phyloP scores from a whole-genome alignment of 495 filamentous ascomycete genomes.

The Cenococcum geophilum region DNA sequence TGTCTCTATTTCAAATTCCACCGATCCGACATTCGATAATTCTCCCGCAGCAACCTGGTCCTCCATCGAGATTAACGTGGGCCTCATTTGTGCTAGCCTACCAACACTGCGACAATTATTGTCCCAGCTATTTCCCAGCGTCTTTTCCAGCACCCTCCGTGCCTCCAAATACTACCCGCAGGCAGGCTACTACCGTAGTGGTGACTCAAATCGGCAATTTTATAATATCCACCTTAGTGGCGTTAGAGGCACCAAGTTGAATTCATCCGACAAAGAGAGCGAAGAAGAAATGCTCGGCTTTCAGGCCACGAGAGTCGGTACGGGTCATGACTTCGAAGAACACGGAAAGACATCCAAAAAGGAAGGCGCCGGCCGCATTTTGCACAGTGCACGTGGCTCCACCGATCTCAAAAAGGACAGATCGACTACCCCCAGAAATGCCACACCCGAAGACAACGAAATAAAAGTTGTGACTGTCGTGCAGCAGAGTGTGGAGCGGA shows the following conservation, averaged over 20 bases:
- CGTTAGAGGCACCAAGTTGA: too few species aligned
- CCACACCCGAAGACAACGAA: neutral
- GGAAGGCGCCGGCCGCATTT: too few species aligned
- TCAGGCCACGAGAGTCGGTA: too few species aligned
- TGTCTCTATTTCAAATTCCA: slow-evolving; percentile 29
- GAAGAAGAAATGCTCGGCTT: too few species aligned
- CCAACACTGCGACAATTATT: slow-evolving; percentile 32
- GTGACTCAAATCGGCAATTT: neutral
- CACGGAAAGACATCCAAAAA: too few species aligned
- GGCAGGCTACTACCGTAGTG: neutral
- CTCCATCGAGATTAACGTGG: slow-evolving; percentile 32
- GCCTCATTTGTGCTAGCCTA: slow-evolving; percentile 36
- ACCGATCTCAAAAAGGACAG: too few species aligned
- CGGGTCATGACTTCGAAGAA: too few species aligned
- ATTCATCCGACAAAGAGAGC: too few species aligned
- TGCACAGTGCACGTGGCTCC: too few species aligned
- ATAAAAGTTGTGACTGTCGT: neutral
- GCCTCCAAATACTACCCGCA: neutral
- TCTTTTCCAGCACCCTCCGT: slow-evolving; percentile 13
- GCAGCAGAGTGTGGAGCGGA: neutral
- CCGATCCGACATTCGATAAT: slow-evolving; percentile 34
- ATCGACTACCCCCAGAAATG: neutral
- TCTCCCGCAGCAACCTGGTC: slow-evolving; percentile 32
- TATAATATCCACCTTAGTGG: neutral
- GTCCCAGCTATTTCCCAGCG: slow-evolving; percentile 24